Evolutionary conservation across 1,284 basidiomycete species (phyloP).

Genomic region (Puccinia hordei): DNA sequence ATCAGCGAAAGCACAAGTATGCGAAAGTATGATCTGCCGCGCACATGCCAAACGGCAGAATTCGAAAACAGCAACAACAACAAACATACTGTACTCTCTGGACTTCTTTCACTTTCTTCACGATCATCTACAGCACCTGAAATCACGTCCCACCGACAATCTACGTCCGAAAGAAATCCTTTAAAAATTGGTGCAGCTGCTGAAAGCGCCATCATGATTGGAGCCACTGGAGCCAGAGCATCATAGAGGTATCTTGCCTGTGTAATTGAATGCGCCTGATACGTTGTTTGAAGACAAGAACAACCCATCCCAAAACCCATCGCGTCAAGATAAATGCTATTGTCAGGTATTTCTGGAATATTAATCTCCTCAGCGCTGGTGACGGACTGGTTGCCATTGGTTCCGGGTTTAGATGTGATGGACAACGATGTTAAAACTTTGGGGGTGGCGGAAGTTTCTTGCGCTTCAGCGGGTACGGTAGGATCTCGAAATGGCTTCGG

Average conservation of each 20-base stretch:
- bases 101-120: conserved; percentile 87
- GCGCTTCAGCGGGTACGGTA: conserved; percentile 74
- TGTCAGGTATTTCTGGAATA: conserved; percentile 82
- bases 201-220: conserved; percentile 92
- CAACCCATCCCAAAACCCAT: conserved; percentile 99
- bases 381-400: conserved; percentile 69
- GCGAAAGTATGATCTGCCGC: not conserved
- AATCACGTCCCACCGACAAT: conserved; percentile 98
- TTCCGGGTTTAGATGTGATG: not conserved
- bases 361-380: conserved; percentile 63
- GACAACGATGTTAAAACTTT: not conserved
- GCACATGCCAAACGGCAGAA: not conserved
- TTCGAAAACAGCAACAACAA: conserved; percentile 45
- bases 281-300: conserved; percentile 95
- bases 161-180: conserved; percentile 91
- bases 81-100: conserved; percentile 66
- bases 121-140: conserved; percentile 95
- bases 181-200: conserved; percentile 93
- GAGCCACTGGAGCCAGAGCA: conserved; percentile 86
- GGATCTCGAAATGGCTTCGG: conserved; percentile 86
- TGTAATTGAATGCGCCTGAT: conserved; percentile 89
- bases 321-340: conserved; percentile 98
- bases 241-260: conserved; percentile 94
- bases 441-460: not conserved
- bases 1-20: not conserved